phyloP scores from a whole-genome alignment of 345 rosid genomes.

The Syzygium aromaticum region DNA sequence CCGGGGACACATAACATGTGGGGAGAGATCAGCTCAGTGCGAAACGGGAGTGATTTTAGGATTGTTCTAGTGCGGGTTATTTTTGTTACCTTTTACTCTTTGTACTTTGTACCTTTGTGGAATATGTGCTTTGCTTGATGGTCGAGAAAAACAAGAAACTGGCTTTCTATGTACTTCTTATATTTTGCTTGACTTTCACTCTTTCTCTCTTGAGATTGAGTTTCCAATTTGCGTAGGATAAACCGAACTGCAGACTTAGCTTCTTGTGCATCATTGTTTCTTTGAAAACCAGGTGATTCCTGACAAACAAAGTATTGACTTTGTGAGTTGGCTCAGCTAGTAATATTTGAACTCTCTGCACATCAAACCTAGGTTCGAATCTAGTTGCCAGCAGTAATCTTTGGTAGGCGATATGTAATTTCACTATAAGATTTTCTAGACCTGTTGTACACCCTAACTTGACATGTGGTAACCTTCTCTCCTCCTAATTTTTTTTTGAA shows the following conservation, averaged over 20 bases:
- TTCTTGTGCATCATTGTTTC: neutral
- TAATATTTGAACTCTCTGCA: neutral
- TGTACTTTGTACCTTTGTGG: neutral
- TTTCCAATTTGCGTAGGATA: neutral
- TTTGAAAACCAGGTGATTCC: neutral
- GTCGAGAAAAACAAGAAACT: neutral
- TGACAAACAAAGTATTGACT: neutral
- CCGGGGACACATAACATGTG: neutral
- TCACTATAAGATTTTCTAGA: neutral
- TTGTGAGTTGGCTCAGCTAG: neutral
- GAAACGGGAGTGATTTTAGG: neutral
- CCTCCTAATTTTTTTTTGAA: neutral
- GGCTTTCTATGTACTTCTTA: neutral
- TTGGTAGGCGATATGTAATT: neutral
- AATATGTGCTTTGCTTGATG: constrained; percentile 10
- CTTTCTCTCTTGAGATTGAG: neutral
- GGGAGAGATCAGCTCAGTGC: neutral
- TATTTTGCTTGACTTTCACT: constrained; percentile 3
- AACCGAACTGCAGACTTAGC: neutral
- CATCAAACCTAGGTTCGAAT: neutral
- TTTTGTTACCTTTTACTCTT: neutral
- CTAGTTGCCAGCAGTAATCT: neutral
- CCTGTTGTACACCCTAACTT: neutral
- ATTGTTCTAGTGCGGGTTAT: neutral
- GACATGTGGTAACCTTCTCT: neutral